Base-by-base conservation (phyloP, 305 asterid species). In the Coffea humblotiana region DNA sequence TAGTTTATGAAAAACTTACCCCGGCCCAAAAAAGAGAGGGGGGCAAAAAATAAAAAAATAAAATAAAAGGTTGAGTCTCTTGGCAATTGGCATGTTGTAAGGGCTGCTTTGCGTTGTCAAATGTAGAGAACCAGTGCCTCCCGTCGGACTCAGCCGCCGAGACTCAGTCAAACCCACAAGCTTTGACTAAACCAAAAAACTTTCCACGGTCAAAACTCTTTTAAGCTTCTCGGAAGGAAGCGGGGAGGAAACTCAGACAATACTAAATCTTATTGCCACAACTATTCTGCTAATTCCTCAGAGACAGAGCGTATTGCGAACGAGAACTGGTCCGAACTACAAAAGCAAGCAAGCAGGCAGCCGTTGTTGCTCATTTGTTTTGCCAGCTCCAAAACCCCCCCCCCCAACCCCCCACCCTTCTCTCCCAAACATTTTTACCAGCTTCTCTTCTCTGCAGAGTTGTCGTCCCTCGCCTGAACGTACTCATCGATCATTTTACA, bases 111-210 rank as follows among this genome's bases (percentile, higher is more conserved):
- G 43, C 6, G 43, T 40, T 40, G 43, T 40, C 43, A 40, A 40
- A 40, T 40, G 43, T 40, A 40, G 43, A 40, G 43, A 40, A 40
- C 3, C 51, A 49, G 40, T 19, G 19, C 81, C 65, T 73, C 66
- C 77, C 35, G 85, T 84, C 79, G 81, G 88, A 87, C 54, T 85
- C 77, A 89, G 98, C 98, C 92, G 97, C 95, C 97, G 48, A 89
- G 93, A 83, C 63, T 40, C 67, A 69, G 99, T 93, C 98, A 93
- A 90, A 94, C 83, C 82, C 94, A 90, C 97, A 88, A 83, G 81
- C 54, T 89, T 93, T 95, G 99, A 95, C 99, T 83, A 16, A 68
- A 32, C 32, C 32, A 60, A 11, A n/a, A 5, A 3, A 71, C 19
- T 83, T 89, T 89, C 93, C 84, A 82, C 91, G 86, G 96, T 91